Conservation (phyloP, 495 filamentous ascomycete species). For the Hypoxylon trugodes region DNA sequence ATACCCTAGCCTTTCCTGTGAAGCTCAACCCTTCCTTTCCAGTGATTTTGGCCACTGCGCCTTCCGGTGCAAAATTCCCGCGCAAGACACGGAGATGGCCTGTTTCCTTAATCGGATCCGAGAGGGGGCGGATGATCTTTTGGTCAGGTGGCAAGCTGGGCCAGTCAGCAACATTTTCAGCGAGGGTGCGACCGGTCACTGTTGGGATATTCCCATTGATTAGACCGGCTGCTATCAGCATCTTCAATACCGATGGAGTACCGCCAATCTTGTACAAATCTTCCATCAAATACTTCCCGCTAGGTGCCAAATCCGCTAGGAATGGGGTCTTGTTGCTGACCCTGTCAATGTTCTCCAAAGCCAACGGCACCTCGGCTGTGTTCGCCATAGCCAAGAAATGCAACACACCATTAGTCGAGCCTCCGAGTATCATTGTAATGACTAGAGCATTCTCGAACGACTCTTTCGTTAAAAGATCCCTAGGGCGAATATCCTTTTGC, state of each 20-base stretch:
- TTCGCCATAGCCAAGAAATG: slow-evolving; percentile 96
- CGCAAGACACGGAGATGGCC: slow-evolving; percentile 91
- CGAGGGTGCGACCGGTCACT: slow-evolving; percentile 91
- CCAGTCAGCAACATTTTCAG: slow-evolving; percentile 84
- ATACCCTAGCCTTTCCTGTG: slow-evolving; percentile 84
- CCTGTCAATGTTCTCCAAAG: slow-evolving; percentile 86
- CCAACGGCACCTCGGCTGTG: slow-evolving; percentile 83
- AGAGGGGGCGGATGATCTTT: slow-evolving; percentile 81
- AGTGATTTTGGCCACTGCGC: slow-evolving; percentile 97
- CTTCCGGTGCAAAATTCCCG: slow-evolving; percentile 90
- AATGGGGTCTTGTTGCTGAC: slow-evolving; percentile 91
- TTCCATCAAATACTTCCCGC: slow-evolving; percentile 89
- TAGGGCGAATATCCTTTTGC: slow-evolving; percentile 85
- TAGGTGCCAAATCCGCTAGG: slow-evolving; percentile 91
- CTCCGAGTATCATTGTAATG: slow-evolving; percentile 91
- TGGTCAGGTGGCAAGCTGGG: slow-evolving; percentile 84
- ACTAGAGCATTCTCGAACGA: slow-evolving; percentile 94
- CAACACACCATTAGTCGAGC: slow-evolving; percentile 90
- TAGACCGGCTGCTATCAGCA: slow-evolving; percentile 81
- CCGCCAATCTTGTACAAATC: slow-evolving; percentile 96
- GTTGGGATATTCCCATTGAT: slow-evolving; percentile 87
- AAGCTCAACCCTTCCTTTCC: slow-evolving; percentile 91
- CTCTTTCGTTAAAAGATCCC: slow-evolving; percentile 82
- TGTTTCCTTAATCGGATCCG: slow-evolving; percentile 84
- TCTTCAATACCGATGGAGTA: slow-evolving; percentile 89